Conservation (phyloP, 2,329 filamentous ascomycete genomes). For the Aspergillus sp. region DNA sequence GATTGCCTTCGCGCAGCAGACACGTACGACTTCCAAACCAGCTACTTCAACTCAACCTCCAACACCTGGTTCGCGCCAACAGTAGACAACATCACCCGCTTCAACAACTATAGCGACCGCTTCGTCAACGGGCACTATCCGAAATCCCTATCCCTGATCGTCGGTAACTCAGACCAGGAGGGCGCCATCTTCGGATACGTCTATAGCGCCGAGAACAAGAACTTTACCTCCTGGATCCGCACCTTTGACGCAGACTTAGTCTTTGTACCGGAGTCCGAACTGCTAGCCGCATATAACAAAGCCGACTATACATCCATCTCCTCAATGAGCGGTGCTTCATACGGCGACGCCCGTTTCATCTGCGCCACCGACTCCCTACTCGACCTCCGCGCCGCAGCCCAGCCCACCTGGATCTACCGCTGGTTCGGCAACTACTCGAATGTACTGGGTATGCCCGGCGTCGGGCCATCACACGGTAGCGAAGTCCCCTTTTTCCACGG, state of each 20-base stretch:
- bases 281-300: slow-evolving; percentile 18
- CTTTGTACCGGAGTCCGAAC: slow-evolving; percentile 16
- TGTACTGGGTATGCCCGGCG: slow-evolving; percentile 13
- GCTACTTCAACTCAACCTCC: slow-evolving; percentile 22
- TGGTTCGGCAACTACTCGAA: slow-evolving; percentile 26
- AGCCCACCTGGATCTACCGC: slow-evolving; percentile 24
- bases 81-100: slow-evolving; percentile 21
- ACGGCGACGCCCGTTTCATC: slow-evolving; percentile 25
- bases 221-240: slow-evolving; percentile 21
- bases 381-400: slow-evolving; percentile 18
- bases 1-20: slow-evolving; percentile 21
- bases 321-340: slow-evolving; percentile 22
- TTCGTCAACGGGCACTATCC: slow-evolving; percentile 20
- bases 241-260: slow-evolving; percentile 23
- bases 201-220: slow-evolving; percentile 19
- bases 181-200: slow-evolving; percentile 20
- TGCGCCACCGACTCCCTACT: slow-evolving; percentile 22
- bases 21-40: slow-evolving; percentile 23
- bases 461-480: slow-evolving; percentile 21
- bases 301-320: slow-evolving; percentile 20
- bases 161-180: slow-evolving; percentile 25
- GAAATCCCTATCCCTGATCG: slow-evolving; percentile 19
- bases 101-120: slow-evolving; percentile 21
- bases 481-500: slow-evolving; percentile 27
- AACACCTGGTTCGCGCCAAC: slow-evolving; percentile 24